Evolutionary conservation across 2,329 filamentous ascomycete species (phyloP).

Genomic region (Trichoderma sp.): DNA sequence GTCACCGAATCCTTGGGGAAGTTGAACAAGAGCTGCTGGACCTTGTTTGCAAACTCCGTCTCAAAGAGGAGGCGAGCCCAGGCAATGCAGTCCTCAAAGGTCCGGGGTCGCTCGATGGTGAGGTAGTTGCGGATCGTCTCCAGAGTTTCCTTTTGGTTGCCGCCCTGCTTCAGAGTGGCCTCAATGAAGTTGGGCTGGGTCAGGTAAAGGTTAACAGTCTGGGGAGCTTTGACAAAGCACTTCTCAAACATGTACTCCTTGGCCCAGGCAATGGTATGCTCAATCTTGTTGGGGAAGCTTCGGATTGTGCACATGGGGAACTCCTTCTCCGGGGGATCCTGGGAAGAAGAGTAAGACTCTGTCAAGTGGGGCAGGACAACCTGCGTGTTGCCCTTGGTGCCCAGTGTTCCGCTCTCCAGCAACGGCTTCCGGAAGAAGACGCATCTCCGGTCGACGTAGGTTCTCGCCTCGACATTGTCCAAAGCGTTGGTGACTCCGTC

Average conservation of each 20-base stretch:
- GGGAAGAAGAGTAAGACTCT: conserved; percentile 92
- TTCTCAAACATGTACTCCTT: conserved; percentile 88
- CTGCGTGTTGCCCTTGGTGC: conserved; percentile 97
- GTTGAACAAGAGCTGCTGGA: conserved; percentile 92
- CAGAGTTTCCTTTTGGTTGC: conserved; percentile 89
- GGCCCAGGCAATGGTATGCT: conserved; percentile 98
- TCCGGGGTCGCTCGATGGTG: conserved; percentile 85
- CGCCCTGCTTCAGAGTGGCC: conserved; percentile 82
- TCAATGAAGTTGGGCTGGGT: conserved; percentile 88
- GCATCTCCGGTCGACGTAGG: conserved; percentile 92
- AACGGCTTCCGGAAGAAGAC: conserved; percentile 98
- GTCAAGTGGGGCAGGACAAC: conserved; percentile 88
- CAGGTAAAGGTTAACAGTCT: conserved; percentile 91
- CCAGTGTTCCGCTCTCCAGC: conserved; percentile 94
- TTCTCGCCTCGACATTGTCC: conserved; percentile 95
- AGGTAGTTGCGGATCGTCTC: conserved; percentile 88
- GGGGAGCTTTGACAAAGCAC: conserved; percentile 87
- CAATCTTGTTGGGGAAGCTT: conserved; percentile 97
- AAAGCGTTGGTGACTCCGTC: conserved; percentile 95
- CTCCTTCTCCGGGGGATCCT: conserved; percentile 96
- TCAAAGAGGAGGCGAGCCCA: conserved; percentile 95
- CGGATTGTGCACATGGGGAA: conserved; percentile 98
- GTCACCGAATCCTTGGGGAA: conserved; percentile 94
- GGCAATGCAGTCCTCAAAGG: conserved; percentile 92
- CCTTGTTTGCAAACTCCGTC: conserved; percentile 94